Evolutionary conservation across 2,329 filamentous ascomycete species (phyloP).

Genomic region (Fusarium buharicum): DNA sequence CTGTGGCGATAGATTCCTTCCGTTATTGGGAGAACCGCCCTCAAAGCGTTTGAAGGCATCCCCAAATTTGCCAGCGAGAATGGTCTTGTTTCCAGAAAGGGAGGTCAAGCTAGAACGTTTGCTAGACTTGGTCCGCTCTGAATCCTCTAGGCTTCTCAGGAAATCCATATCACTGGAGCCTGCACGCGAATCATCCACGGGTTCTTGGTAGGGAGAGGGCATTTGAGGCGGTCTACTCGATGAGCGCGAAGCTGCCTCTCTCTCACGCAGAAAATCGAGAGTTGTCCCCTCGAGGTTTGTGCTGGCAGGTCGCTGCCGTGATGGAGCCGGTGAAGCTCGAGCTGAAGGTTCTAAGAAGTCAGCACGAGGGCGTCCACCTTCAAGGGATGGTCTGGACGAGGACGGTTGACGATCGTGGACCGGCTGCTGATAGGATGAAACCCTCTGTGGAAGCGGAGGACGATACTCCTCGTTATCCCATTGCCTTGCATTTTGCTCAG

Average conservation of each 20-base stretch:
- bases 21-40: slow-evolving; percentile 54
- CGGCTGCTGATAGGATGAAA: slow-evolving; percentile 44
- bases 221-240: slow-evolving; percentile 47
- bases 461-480: slow-evolving; percentile 36
- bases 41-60: slow-evolving; percentile 96
- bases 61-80: slow-evolving; percentile 88
- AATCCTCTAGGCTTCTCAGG: slow-evolving; percentile 78
- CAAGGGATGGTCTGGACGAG: slow-evolving; percentile 43
- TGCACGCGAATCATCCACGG: slow-evolving; percentile 44
- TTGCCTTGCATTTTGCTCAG: slow-evolving; percentile 32
- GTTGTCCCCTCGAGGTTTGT: slow-evolving; percentile 82
- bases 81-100: slow-evolving; percentile 78
- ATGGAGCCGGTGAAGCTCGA: slow-evolving; percentile 49
- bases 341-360: slow-evolving; percentile 41
- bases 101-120: slow-evolving; percentile 81
- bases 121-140: slow-evolving; percentile 59
- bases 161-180: slow-evolving; percentile 82
- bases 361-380: slow-evolving; percentile 43
- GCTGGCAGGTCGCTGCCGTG: slow-evolving; percentile 78
- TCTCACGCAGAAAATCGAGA: slow-evolving; percentile 82
- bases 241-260: slow-evolving; percentile 67
- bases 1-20: slow-evolving; percentile 61
- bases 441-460: slow-evolving; percentile 31
- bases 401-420: slow-evolving; percentile 43
- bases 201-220: slow-evolving; percentile 56